phyloP scores from a whole-genome alignment of 73 alveolate genomes.

The Tetrahymena malaccensis region DNA sequence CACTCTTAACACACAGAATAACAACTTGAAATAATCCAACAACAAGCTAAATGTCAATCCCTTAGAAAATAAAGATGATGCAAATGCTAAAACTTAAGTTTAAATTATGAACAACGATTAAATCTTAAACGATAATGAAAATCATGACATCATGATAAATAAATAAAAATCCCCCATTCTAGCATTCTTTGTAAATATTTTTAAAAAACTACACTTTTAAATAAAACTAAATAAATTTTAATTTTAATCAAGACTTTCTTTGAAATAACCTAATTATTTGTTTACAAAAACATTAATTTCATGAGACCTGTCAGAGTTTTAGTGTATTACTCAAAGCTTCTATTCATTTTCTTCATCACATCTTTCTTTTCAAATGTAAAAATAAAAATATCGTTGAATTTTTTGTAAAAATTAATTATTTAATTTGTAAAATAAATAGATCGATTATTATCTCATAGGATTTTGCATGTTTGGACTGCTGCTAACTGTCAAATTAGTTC shows the following conservation, averaged over 20 bases:
- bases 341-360: neutral
- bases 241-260: neutral
- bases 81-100: neutral
- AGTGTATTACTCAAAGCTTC: neutral
- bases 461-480: neutral
- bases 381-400: too few relatives aligned
- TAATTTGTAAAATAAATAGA: neutral
- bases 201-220: neutral
- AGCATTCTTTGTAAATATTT: neutral
- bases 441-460: neutral
- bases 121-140: neutral
- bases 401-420: too few relatives aligned
- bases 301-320: neutral
- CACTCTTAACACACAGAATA: neutral
- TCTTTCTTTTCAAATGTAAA: neutral
- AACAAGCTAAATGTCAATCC: neutral
- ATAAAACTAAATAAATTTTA: too few relatives aligned
- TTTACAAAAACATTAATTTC: neutral
- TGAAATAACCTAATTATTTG: neutral
- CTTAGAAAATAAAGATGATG: neutral
- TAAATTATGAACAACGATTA: neutral
- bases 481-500: neutral
- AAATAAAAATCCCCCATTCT: neutral
- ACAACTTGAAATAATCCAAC: neutral
- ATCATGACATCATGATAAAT: neutral